Conservation (phyloP, 176 grass and related monocot species). For the Carex scoparia region DNA sequence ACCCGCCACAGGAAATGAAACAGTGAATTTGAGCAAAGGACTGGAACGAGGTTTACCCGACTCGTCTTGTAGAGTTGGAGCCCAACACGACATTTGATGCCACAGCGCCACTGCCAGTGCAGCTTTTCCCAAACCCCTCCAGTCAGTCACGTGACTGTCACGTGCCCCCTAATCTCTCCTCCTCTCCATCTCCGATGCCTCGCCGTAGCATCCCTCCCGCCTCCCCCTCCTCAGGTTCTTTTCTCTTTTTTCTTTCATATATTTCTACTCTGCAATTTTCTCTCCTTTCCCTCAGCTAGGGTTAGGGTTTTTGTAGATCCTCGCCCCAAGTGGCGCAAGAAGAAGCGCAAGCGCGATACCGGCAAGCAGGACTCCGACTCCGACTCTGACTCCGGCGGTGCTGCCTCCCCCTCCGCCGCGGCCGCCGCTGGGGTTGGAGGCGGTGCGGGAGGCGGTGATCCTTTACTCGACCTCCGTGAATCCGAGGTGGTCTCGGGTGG, state of each 20-base stretch:
- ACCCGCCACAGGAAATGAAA: neutral
- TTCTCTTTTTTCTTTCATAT: constrained; percentile 7
- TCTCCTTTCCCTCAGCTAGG: constrained; percentile 10
- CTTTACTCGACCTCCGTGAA: constrained; percentile 52
- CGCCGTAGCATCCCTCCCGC: constrained; percentile 47
- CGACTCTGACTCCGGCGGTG: constrained; percentile 34
- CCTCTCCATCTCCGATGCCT: constrained; percentile 44
- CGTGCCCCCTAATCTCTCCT: constrained; percentile 28
- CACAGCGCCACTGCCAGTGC: constrained; percentile 24
- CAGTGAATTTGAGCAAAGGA: neutral
- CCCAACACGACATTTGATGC: constrained; percentile 7
- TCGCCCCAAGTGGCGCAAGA: constrained; percentile 77
- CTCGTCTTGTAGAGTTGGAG: neutral
- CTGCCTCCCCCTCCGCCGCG: constrained; percentile 28
- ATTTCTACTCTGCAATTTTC: neutral
- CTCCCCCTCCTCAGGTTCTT: constrained; percentile 63
- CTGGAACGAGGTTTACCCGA: neutral
- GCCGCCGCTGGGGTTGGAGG: constrained; percentile 21
- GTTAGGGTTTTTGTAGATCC: constrained; percentile 58
- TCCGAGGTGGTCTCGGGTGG: constrained; percentile 56
- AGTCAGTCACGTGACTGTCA: constrained; percentile 27
- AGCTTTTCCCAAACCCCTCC: constrained; percentile 8
- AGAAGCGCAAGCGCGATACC: constrained; percentile 65
- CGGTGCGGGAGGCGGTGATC: constrained; percentile 28
- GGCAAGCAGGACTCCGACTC: constrained; percentile 36